Evolutionary conservation across 805 yeast species (phyloP).

Genomic region (Starmerella cellae): DNA sequence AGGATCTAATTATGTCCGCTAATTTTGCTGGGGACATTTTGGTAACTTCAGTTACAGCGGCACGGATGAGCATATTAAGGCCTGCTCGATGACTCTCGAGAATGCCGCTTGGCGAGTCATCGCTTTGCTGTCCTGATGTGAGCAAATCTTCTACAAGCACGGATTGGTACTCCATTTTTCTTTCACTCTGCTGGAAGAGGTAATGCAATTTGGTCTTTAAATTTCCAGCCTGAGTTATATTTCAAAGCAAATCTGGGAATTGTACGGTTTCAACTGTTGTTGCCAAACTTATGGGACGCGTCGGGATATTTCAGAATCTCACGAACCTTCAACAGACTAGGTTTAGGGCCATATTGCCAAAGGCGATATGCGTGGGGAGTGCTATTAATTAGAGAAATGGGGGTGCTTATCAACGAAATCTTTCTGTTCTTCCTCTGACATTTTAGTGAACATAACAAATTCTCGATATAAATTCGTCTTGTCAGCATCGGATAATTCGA

Average conservation of each 20-base stretch:
- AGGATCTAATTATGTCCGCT: slow-evolving; percentile 3
- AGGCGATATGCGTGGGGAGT: no score
- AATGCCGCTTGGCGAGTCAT: slow-evolving; percentile 1
- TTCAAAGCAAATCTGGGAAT: no score
- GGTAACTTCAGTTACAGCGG: slow-evolving; percentile 9
- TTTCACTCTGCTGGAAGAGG: no score
- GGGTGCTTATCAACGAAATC: background rate
- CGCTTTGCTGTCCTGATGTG: no score
- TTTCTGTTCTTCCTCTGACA: background rate
- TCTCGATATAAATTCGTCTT: slow-evolving; percentile 32
- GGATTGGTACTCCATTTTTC: background rate
- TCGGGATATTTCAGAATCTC: no score
- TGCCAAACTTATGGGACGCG: no score
- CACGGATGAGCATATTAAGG: slow-evolving; percentile 4
- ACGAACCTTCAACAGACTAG: no score
- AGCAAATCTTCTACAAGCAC: background rate
- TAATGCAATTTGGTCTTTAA: no score
- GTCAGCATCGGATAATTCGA: slow-evolving; percentile 28
- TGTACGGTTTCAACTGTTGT: no score
- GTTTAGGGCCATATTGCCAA: no score
- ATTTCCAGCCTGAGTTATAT: no score
- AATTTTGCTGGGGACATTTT: slow-evolving; percentile 6
- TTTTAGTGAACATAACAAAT: slow-evolving; percentile 7
- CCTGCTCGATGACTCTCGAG: slow-evolving; percentile 6
- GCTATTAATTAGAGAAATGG: no score